Conservation (phyloP, 305 asterid species). For the Withania somnifera region DNA sequence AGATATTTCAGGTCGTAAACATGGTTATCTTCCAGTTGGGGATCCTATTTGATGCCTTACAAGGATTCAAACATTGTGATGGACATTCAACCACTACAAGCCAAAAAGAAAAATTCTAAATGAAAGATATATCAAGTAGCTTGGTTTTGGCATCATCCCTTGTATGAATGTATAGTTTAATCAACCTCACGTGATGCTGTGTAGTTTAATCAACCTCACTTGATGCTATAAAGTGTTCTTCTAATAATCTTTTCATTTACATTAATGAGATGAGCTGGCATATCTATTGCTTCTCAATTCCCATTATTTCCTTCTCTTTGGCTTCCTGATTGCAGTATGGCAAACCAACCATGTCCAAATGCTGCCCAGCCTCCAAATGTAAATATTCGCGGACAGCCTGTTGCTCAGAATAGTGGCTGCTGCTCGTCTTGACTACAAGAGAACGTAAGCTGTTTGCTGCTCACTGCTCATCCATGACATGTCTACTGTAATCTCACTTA, state of each 20-base stretch:
- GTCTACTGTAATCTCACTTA: slow-evolving; percentile 1
- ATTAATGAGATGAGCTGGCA: neutral
- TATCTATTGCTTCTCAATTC: neutral
- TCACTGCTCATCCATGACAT: neutral
- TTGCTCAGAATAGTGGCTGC: slow-evolving; percentile 27
- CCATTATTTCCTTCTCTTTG: neutral
- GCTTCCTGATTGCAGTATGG: slow-evolving; percentile 21
- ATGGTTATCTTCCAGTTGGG: neutral
- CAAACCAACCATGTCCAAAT: slow-evolving; percentile 26
- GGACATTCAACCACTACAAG: neutral
- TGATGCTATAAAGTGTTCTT: neutral
- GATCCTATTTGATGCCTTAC: neutral
- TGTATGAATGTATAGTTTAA: neutral
- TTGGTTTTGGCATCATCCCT: neutral
- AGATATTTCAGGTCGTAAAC: neutral
- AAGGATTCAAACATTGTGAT: neutral
- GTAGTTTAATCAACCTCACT: neutral
- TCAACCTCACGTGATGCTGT: neutral
- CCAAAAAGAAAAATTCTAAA: neutral
- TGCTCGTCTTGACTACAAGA: slow-evolving; percentile 19
- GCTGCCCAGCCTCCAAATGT: slow-evolving; percentile 25
- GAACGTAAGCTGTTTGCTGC: neutral
- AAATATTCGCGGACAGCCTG: slow-evolving; percentile 34
- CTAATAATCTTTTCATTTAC: neutral
- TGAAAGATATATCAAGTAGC: neutral